Conservation (phyloP, 148 eudicot species). For the Rhododendron molle region DNA sequence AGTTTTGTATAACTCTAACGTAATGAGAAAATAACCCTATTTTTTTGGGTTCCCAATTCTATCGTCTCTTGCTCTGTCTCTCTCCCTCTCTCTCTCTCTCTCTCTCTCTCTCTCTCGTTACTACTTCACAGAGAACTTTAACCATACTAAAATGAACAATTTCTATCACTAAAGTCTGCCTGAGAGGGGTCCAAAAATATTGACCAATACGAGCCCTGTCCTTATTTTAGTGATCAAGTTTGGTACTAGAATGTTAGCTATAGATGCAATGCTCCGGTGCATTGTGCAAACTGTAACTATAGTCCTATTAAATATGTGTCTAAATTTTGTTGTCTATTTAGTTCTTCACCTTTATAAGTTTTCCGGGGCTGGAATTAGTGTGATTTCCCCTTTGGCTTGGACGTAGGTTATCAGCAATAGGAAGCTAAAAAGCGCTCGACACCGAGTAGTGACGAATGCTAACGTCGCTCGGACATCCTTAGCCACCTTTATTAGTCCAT, state of each 20-base stretch:
- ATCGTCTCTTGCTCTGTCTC: too few relatives aligned
- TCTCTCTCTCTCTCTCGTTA: too few relatives aligned
- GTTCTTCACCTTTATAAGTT: not conserved
- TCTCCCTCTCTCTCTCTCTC: too few relatives aligned
- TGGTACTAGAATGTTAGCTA: not conserved
- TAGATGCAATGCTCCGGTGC: not conserved
- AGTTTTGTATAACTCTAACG: too few relatives aligned
- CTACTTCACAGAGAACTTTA: not conserved
- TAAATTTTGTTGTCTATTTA: not conserved
- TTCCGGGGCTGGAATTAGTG: not conserved
- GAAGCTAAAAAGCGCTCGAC: too few relatives aligned
- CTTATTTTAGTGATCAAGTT: not conserved
- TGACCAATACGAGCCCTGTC: not conserved
- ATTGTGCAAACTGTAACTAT: too few relatives aligned
- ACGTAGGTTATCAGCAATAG: not conserved
- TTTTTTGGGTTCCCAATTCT: too few relatives aligned
- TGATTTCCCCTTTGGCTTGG: not conserved
- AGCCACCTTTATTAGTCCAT: slow-evolving; percentile 28
- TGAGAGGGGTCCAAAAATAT: not conserved
- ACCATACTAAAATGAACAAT: too few relatives aligned
- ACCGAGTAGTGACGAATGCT: slow-evolving; percentile 7
- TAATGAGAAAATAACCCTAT: too few relatives aligned
- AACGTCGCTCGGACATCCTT: slow-evolving; percentile 24
- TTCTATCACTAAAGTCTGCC: not conserved
- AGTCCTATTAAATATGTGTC: not conserved